These are phyloP conservation scores for Musa schizocarpa DNA, from an alignment of 176 grass and related monocot genomes.

Conservation along the genomic window DNA sequence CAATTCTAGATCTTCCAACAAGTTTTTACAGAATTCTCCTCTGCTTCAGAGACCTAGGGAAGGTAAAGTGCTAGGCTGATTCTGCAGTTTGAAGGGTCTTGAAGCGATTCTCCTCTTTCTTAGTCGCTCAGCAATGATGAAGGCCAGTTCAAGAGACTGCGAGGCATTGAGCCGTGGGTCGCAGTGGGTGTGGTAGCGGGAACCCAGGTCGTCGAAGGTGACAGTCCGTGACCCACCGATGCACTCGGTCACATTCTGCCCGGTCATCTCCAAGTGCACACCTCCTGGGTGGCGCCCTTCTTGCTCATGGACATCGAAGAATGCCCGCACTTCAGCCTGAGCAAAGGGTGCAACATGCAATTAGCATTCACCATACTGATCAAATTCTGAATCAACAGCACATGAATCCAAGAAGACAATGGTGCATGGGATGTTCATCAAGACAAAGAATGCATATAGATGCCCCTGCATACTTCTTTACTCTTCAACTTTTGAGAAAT, in stretches of 20 bases:
- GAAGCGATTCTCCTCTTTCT: not conserved
- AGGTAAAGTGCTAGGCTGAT: not conserved
- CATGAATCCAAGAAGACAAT: too few species aligned
- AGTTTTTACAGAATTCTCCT: not conserved
- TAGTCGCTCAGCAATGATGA: not conserved
- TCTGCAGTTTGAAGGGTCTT: not conserved
- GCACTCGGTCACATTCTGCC: slow-evolving; percentile 10
- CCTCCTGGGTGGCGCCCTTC: slow-evolving; percentile 10
- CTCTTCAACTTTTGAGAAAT: not conserved
- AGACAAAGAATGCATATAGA: not conserved
- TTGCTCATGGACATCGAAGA: slow-evolving; percentile 16
- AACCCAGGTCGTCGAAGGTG: slow-evolving; percentile 5
- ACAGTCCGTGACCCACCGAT: slow-evolving; percentile 7
- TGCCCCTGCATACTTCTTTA: not conserved
- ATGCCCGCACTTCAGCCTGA: slow-evolving; percentile 4
- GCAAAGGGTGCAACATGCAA: not conserved
- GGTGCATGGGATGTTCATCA: not conserved
- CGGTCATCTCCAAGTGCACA: slow-evolving; percentile 13
- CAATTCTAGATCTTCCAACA: not conserved
- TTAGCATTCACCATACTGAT: not conserved
- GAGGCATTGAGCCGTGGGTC: slow-evolving; percentile 2
- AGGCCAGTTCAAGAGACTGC: not conserved
- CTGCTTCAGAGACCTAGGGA: not conserved
- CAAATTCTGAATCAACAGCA: not conserved
- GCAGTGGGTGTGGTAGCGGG: slow-evolving; percentile 5